Evolutionary conservation across 176 grass and related monocot species (phyloP).

Genomic region (Musa schizocarpa): DNA sequence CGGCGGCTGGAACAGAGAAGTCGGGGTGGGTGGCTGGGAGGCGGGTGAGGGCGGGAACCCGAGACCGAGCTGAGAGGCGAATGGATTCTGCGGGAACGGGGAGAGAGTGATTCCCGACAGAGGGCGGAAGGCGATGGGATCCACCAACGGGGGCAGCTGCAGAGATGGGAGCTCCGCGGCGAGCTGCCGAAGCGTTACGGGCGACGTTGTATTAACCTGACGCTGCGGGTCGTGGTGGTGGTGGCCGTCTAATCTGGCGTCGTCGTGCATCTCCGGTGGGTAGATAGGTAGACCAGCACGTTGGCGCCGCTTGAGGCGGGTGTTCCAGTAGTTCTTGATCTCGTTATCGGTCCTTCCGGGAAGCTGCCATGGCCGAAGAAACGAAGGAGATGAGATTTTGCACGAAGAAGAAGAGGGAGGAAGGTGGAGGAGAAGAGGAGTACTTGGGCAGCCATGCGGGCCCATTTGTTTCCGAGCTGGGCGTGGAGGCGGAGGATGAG

Average conservation of each 20-base stretch:
- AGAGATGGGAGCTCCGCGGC: neutral
- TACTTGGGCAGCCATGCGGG: constrained; percentile 48
- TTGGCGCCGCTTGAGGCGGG: constrained; percentile 44
- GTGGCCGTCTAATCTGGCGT: neutral
- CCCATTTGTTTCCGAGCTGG: constrained; percentile 75
- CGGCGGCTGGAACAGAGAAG: neutral
- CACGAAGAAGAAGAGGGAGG: neutral
- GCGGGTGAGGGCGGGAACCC: constrained; percentile 39
- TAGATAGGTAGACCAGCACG: constrained; percentile 49
- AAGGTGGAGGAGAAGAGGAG: no score
- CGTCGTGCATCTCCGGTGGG: constrained; percentile 46
- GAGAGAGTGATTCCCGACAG: constrained; percentile 15
- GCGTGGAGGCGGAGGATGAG: constrained; percentile 74
- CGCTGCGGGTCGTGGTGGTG: neutral
- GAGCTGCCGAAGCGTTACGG: neutral
- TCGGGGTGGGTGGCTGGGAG: constrained; percentile 25
- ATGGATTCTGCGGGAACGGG: neutral
- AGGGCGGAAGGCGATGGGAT: constrained; percentile 14
- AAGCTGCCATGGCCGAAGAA: neutral
- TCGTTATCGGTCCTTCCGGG: constrained; percentile 21
- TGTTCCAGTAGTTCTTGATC: constrained; percentile 18
- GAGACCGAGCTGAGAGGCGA: constrained; percentile 17
- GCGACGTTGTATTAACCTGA: neutral
- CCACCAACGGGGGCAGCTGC: constrained; percentile 19
- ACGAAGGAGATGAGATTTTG: neutral